A percentile compares a stretch with the other conserved stretches of the same genome.
Evolutionary conservation across 352 stramenopile species (phyloP).

Genomic region (Blastocystis sp.): DNA sequence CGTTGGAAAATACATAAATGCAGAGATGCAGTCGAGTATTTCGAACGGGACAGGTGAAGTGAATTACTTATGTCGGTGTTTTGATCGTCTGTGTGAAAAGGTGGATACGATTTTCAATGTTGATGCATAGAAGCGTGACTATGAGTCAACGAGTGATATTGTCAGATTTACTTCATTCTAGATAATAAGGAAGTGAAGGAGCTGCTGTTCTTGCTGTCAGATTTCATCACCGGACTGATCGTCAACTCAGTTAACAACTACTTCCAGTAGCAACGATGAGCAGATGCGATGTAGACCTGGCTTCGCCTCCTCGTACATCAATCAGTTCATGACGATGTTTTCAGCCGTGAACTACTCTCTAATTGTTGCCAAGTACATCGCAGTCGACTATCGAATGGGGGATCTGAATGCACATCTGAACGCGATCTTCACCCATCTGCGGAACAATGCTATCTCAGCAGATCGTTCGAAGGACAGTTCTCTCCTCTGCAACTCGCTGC

Average conservation of each 20-base stretch:
- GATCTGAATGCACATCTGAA: neutral
- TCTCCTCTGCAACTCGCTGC: neutral
- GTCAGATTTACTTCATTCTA: neutral
- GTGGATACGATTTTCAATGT: neutral
- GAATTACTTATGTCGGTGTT: conserved; percentile 12
- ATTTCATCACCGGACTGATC: neutral
- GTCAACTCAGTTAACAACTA: conserved; percentile 6
- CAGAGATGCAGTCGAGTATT: neutral
- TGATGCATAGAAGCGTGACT: neutral
- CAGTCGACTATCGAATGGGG: neutral
- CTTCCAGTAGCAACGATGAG: neutral
- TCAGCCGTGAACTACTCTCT: neutral
- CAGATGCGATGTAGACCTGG: neutral
- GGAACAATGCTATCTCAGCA: neutral
- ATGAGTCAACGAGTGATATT: neutral
- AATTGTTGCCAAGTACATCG: neutral
- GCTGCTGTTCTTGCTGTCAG: neutral
- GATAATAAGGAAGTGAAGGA: neutral
- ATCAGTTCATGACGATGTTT: conserved; percentile 4
- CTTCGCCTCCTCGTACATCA: neutral
- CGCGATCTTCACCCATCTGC: neutral
- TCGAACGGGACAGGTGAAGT: neutral
- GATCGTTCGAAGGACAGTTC: neutral
- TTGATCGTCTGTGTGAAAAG: neutral
- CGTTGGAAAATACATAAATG: neutral